phyloP scores from a whole-genome alignment of 257 asterid genomes.

The Echium plantagineum region DNA sequence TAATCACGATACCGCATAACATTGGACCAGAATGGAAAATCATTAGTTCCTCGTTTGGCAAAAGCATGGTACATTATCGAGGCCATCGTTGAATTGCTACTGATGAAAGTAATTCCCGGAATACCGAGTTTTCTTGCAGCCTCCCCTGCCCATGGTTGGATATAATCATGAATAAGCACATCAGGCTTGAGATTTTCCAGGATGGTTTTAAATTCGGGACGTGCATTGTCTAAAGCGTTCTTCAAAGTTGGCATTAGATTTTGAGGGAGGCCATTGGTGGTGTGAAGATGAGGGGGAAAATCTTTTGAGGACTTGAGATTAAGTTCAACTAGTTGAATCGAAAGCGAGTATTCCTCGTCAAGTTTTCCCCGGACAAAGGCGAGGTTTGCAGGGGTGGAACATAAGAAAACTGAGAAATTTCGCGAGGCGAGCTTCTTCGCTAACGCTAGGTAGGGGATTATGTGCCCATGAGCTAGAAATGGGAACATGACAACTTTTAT shows the following conservation, averaged over 20 bases:
- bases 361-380: neutral
- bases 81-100: neutral
- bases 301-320: neutral
- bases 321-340: neutral
- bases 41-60: neutral
- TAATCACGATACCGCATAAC: neutral
- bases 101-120: neutral
- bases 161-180: neutral
- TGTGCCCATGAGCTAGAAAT: conserved; percentile 3
- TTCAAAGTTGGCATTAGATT: neutral
- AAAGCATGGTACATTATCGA: neutral
- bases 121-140: neutral
- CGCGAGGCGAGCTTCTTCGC: neutral
- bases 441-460: neutral
- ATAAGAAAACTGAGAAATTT: neutral
- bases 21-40: conserved; percentile 2
- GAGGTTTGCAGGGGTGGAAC: neutral
- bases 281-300: neutral
- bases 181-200: conserved; percentile 3
- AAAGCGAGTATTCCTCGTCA: neutral
- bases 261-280: conserved; percentile 1
- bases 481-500: conserved; percentile 1
- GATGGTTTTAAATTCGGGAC: neutral
- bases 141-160: conserved; percentile 5
- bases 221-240: neutral